Evolutionary conservation across 1,284 basidiomycete species (phyloP), one percentile per base, ranked within the genome.

Genomic region (Trametes sp.): DNA sequence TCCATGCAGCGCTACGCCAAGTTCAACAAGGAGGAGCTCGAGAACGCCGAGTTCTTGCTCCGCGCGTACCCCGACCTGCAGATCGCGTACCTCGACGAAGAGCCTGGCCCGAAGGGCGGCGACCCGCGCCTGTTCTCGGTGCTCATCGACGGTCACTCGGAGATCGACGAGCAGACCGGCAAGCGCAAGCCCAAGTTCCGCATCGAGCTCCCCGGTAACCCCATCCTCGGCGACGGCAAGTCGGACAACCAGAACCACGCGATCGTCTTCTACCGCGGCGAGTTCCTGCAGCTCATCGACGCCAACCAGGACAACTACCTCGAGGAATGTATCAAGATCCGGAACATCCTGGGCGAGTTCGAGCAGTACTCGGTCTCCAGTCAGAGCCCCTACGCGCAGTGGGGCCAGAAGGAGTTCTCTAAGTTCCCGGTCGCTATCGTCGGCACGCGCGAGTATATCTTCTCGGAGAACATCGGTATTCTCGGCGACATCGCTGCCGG

Each of bases 211-310:
- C 98, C 98, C 31, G 98, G 97, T 62, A 99, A 99, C 79, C 98
- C 97, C n/a, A 99, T 99, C 77, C 88, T 99, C 58, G 97, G 97
- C 72, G 97, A 99, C 76, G 98, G 98, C 64, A 99, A 99, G 82
- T 98, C 96, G 29, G 97, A 99, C 81, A 99, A 99, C 79, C 98
- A 99, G 84, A 99, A 99, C 79, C 98, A 99, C 75, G 96, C 98
- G 55, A 98, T 99, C 75, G 86, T 98, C 76, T 99, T 99, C 84
- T 97, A 98, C 80, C 95, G 98, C 62, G 97, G 97, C 70, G 98
- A 99, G 80, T 99, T 97, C 78, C 83, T 99, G 48, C 97, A 99
- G 81, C 92, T 98, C 69, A 98, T 99, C 80, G 98, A 99, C 74
- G 98, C 98, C 72, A 99, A 99, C 79, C 97, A 99, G 82, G 98